Percentiles rank a stretch among this genome's conserved stretches.
phyloP scores from a whole-genome alignment of 306 rosid genomes.

The Albizia julibrissin region DNA sequence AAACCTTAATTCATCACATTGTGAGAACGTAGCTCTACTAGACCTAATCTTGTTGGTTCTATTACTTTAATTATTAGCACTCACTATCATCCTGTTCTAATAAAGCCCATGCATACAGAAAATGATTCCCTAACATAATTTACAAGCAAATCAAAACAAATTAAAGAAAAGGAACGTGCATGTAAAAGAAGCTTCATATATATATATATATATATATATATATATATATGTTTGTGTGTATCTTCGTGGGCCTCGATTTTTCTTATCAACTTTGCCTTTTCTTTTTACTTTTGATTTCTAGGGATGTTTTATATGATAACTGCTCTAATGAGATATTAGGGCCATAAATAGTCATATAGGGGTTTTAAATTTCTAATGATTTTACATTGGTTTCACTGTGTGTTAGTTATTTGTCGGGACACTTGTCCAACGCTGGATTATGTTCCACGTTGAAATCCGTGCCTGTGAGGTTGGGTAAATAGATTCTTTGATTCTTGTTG shows the following conservation, averaged over 20 bases:
- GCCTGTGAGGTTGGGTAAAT: background rate
- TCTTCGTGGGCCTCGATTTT: background rate
- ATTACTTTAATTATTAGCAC: background rate
- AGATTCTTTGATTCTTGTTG: constrained; percentile 19
- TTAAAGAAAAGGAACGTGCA: background rate
- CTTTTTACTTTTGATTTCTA: background rate
- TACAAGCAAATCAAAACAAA: constrained; percentile 16
- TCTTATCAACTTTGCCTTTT: background rate
- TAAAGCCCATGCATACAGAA: constrained; percentile 10
- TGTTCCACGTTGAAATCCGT: background rate
- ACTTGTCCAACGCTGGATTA: constrained; percentile 1
- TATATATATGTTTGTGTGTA: too few relatives aligned
- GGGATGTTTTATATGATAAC: background rate
- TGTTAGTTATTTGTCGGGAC: constrained; percentile 50
- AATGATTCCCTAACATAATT: constrained; percentile 2
- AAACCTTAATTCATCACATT: too few relatives aligned
- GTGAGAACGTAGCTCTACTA: too few relatives aligned
- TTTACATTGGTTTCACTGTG: constrained; percentile 37
- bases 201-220: too few relatives aligned
- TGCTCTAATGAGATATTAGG: constrained; percentile 7
- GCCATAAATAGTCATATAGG: background rate
- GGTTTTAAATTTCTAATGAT: constrained; percentile 21
- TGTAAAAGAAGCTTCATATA: background rate
- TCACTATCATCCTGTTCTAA: background rate
- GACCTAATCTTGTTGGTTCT: too few relatives aligned